Percentiles rank a stretch among this genome's conserved stretches.
These are phyloP conservation scores for Canavalia gladiata DNA, from an alignment of 306 rosid species.

Conservation along the genomic window DNA sequence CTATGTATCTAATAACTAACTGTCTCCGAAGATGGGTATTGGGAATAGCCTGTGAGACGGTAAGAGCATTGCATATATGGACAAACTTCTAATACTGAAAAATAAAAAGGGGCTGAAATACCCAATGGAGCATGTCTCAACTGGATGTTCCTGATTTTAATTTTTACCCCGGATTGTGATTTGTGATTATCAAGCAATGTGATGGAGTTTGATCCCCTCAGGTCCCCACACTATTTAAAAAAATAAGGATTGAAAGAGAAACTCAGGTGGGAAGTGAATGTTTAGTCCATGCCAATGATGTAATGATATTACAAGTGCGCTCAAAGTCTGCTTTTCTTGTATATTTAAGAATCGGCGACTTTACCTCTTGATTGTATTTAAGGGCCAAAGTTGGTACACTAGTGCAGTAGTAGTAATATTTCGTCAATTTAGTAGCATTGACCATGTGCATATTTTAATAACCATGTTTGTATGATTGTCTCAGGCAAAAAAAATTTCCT, in stretches of 20 bases:
- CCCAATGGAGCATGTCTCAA: neutral
- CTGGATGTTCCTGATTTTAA: neutral
- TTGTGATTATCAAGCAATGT: neutral
- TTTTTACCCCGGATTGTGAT: too few species aligned
- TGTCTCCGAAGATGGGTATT: too few species aligned
- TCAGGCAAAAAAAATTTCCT: too few species aligned
- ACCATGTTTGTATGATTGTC: neutral
- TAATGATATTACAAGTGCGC: slow-evolving; percentile 12
- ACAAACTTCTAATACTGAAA: neutral
- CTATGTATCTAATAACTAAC: neutral
- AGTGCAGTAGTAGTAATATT: neutral
- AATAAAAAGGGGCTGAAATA: neutral
- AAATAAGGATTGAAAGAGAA: slow-evolving; percentile 10
- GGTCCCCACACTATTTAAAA: neutral
- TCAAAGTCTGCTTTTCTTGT: neutral
- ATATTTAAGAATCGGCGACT: neutral
- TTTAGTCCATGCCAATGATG: slow-evolving; percentile 31
- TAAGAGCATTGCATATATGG: neutral
- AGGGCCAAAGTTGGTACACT: slow-evolving; percentile 40
- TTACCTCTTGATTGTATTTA: slow-evolving; percentile 44
- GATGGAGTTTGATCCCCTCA: neutral
- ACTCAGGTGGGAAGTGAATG: neutral
- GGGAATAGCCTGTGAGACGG: neutral
- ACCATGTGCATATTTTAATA: neutral
- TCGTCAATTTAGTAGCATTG: neutral